phyloP scores from a whole-genome alignment of 2,329 filamentous ascomycete genomes.

The Sodiomyces alkalinus region DNA sequence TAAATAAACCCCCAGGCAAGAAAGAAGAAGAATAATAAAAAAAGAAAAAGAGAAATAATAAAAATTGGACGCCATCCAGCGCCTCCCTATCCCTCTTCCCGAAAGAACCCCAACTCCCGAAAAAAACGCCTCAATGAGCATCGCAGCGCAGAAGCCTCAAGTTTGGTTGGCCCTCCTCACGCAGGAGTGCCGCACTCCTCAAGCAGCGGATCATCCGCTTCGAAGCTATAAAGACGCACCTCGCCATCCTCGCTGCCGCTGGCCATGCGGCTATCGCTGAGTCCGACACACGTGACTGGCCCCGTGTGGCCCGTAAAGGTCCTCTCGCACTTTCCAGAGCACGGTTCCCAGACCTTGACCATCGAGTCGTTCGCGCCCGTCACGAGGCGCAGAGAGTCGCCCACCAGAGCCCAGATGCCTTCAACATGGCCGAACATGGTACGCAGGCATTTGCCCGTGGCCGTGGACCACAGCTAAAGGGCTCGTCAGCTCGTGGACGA shows the following conservation, averaged over 20 bases:
- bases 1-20: too few relatives aligned
- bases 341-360: slow-evolving; percentile 86
- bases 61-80: neutral
- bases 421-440: slow-evolving; percentile 96
- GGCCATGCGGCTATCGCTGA: slow-evolving; percentile 80
- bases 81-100: too few relatives aligned
- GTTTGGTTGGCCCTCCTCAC: slow-evolving; percentile 16
- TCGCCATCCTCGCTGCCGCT: slow-evolving; percentile 91
- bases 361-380: slow-evolving; percentile 85
- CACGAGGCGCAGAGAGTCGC: slow-evolving; percentile 76
- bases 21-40: too few relatives aligned
- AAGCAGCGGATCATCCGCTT: slow-evolving; percentile 28
- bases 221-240: slow-evolving; percentile 71
- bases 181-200: slow-evolving; percentile 36
- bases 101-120: too few relatives aligned
- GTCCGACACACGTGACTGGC: slow-evolving; percentile 81
- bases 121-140: neutral
- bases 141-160: neutral
- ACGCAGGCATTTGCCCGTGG: slow-evolving; percentile 65
- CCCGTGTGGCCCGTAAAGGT: slow-evolving; percentile 85
- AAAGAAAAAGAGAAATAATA: slow-evolving; percentile 2
- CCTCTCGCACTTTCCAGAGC: slow-evolving; percentile 79
- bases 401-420: slow-evolving; percentile 85
- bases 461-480: slow-evolving; percentile 71
- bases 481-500: neutral